Percentiles rank a stretch among this genome's conserved stretches.
Conservation (phyloP, 2,329 filamentous ascomycete genomes). For the Aspergillus sp. region DNA sequence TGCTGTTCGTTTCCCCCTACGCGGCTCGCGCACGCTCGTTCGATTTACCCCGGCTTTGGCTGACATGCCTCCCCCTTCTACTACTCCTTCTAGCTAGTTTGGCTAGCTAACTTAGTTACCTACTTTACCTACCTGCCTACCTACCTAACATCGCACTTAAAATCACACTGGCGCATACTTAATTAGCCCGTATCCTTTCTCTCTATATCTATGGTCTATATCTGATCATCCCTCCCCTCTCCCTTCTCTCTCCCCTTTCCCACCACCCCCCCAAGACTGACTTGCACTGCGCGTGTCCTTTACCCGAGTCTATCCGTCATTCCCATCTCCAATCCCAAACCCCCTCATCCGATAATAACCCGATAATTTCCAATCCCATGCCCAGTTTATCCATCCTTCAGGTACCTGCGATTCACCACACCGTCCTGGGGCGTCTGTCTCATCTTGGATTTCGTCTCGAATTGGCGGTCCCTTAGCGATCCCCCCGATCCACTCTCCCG, state of each 20-base stretch:
- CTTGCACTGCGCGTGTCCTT: background rate
- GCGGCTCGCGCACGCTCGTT: background rate
- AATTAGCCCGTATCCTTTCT: background rate
- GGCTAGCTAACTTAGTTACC: background rate
- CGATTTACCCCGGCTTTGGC: background rate
- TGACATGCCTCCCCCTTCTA: background rate
- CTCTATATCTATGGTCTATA: background rate
- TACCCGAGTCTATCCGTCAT: background rate
- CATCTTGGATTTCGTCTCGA: background rate
- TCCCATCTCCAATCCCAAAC: background rate
- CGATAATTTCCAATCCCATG: background rate
- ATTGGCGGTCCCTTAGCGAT: constrained; percentile 1
- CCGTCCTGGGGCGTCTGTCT: background rate
- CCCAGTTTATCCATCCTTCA: constrained; percentile 2
- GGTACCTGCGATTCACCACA: constrained; percentile 1
- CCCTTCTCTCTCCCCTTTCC: background rate
- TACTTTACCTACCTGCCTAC: background rate
- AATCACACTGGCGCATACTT: background rate
- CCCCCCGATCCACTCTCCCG: constrained; percentile 4
- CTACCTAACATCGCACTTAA: background rate
- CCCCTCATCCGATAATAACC: background rate
- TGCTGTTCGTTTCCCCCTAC: background rate
- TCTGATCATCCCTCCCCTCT: background rate
- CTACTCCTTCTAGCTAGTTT: too few species aligned
- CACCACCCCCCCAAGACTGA: background rate